Conservation (phyloP, 768 basidiomycete species). For the Tricholoma flavovirens region DNA sequence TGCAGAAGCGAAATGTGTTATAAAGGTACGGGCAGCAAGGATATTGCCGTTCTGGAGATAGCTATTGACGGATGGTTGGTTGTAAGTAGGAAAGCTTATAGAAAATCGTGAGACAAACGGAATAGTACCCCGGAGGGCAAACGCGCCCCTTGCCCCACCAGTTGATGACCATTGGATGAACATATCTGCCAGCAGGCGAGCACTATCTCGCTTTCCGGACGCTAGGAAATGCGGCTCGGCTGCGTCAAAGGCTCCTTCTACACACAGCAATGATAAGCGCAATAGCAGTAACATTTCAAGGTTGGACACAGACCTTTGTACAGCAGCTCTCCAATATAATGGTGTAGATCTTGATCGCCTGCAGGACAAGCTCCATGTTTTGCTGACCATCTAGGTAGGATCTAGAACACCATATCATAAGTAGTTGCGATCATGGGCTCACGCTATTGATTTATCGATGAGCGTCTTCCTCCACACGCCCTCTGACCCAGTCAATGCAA, state of each 20-base stretch:
- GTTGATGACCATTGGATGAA: conserved; percentile 71
- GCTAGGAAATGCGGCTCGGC: conserved; percentile 84
- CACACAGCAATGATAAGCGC: not conserved
- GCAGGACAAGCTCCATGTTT: conserved; percentile 73
- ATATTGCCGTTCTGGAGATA: conserved; percentile 85
- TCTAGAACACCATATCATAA: conserved; percentile 12
- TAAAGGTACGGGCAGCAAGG: conserved; percentile 90
- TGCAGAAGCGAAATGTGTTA: conserved; percentile 68
- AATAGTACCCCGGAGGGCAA: conserved; percentile 80
- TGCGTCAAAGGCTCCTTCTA: conserved; percentile 68
- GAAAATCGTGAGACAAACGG: conserved; percentile 53
- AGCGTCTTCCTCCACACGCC: conserved; percentile 90
- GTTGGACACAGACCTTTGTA: conserved; percentile 53
- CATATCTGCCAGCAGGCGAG: conserved; percentile 79
- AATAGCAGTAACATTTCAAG: not conserved
- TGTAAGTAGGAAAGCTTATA: not conserved
- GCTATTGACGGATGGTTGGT: conserved; percentile 26
- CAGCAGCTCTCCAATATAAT: conserved; percentile 85
- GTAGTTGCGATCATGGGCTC: conserved; percentile 24
- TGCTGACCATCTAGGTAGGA: conserved; percentile 69
- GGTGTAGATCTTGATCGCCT: conserved; percentile 84
- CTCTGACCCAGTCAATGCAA: conserved; percentile 73
- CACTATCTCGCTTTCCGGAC: conserved; percentile 86
- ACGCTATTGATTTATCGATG: conserved; percentile 82
- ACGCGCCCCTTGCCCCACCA: conserved; percentile 54